Evolutionary conservation across 2,329 filamentous ascomycete genomes (phyloP), one percentile per base, ranked within the genome.

Genomic region (Neodidymelliopsis sp.): DNA sequence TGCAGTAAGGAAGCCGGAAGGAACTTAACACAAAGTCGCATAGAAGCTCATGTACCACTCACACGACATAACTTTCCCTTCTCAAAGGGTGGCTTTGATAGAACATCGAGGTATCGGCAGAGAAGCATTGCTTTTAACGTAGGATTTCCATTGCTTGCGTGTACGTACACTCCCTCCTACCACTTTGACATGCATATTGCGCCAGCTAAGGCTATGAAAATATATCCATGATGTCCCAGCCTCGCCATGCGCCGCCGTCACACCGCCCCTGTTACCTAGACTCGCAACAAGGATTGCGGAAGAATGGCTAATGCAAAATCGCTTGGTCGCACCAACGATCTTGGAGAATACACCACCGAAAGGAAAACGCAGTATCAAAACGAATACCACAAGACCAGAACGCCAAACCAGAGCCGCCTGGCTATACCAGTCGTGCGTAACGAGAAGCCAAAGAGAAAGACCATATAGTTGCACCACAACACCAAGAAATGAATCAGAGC

Each of bases 401-500:
- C 49, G 42, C 49, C 49, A 42, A 45, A 29, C 49, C 49, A 46
- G 27, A 16, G 29, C 22, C 37, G 35, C 41, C 47, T 37, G 40
- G 40, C 35, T 31, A 41, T 36, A 50, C 47, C 47, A 37, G 30
- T 40, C 30, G 33, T 52, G 48, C 31, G 36, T 34, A 30, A 46
- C 12, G 24, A 28, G 25, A 46, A 46, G 43, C 31, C 19, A 38
- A 34, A 40, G 19, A 27, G 20, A 47, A 37, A 13, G 34, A 37
- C 37, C 36, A 27, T 41, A 4, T 30, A 48, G 15, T 28, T 39
- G 45, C 60, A 50, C 60, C 60, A 39, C 15, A 59, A 65, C 56
- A 58, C 60, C 62, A 36, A 54, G 38, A 54, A 54, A 56, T 59
- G 57, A 53, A 49, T 51, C 52, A 41, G 38, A 33, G 35, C 52